A percentile compares a stretch with the other conserved stretches of the same genome.
Evolutionary conservation across 176 grass and related monocot genomes (phyloP).

Genomic region (Stipa capillata): DNA sequence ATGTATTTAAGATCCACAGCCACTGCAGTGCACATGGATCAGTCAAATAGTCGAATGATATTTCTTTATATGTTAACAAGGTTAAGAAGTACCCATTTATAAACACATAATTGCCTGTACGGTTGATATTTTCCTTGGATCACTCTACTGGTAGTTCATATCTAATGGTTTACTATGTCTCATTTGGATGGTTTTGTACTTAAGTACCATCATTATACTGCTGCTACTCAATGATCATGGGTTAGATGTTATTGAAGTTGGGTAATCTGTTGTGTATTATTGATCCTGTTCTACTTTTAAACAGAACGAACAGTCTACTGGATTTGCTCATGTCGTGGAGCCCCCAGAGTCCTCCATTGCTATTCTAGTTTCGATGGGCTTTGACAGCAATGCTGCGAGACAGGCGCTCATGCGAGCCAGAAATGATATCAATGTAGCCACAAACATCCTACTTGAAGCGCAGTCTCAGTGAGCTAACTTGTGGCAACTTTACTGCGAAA

Average conservation of each 20-base stretch:
- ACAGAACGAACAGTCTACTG: slow-evolving; percentile 33
- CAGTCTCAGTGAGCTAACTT: slow-evolving; percentile 41
- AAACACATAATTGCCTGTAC: not conserved
- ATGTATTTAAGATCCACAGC: not conserved
- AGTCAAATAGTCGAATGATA: not conserved
- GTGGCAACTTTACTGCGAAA: not conserved
- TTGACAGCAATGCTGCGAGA: slow-evolving; percentile 70
- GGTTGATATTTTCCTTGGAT: not conserved
- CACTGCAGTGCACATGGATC: not conserved
- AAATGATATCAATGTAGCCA: slow-evolving; percentile 86
- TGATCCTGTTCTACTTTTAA: slow-evolving; percentile 9
- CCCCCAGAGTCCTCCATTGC: slow-evolving; percentile 78
- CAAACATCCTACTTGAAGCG: slow-evolving; percentile 93
- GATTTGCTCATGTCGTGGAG: slow-evolving; percentile 45
- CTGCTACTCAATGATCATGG: not conserved
- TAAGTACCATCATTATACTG: not conserved
- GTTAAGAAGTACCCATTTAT: not conserved
- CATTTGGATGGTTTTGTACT: not conserved
- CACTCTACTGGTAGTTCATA: not conserved
- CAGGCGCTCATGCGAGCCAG: slow-evolving; percentile 69
- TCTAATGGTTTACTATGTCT: slow-evolving; percentile 1
- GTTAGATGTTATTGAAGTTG: slow-evolving; percentile 16
- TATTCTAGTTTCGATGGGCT: slow-evolving; percentile 88
- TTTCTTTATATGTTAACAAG: not conserved
- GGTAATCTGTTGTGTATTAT: not conserved